These are phyloP conservation scores for Leccinum uliginosum DNA, from an alignment of 768 basidiomycete species.

Conservation along the genomic window DNA sequence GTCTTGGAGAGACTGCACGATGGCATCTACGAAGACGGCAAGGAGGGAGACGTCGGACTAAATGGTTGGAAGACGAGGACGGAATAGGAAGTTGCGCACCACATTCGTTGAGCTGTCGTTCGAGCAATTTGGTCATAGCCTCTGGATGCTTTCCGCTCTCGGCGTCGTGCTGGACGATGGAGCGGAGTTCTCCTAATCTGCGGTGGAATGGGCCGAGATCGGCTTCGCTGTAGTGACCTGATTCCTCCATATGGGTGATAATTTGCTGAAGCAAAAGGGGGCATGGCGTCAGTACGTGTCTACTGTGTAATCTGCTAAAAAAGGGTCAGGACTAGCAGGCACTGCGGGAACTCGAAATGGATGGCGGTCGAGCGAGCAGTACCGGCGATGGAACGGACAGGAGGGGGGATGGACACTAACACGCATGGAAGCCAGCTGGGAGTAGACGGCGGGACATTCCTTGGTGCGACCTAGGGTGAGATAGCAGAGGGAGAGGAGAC, in stretches of 20 bases:
- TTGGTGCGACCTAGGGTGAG: constrained; percentile 95
- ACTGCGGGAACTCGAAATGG: constrained; percentile 8
- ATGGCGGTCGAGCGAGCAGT: not conserved
- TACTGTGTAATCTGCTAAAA: constrained; percentile 23
- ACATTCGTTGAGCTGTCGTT: constrained; percentile 87
- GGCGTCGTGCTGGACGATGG: constrained; percentile 80
- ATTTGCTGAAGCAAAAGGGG: constrained; percentile 65
- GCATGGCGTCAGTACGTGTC: constrained; percentile 24
- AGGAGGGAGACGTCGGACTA: not conserved
- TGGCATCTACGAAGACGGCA: constrained; percentile 49
- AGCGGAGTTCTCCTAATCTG: constrained; percentile 75
- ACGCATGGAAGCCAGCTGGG: constrained; percentile 93
- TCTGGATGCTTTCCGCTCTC: constrained; percentile 80
- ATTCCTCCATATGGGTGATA: constrained; percentile 92
- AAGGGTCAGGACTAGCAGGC: constrained; percentile 22
- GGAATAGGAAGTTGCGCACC: constrained; percentile 49
- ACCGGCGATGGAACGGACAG: constrained; percentile 5
- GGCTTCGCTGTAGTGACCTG: constrained; percentile 86
- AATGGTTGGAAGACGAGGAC: constrained; percentile 3
- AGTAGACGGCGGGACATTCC: constrained; percentile 93
- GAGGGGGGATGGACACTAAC: constrained; percentile 49
- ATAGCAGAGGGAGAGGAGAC: constrained; percentile 92
- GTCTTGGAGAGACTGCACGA: constrained; percentile 74
- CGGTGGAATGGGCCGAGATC: constrained; percentile 86
- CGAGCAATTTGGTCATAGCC: constrained; percentile 83